Conservation (phyloP, 768 basidiomycete species). For the Rhizopogon roseolus region DNA sequence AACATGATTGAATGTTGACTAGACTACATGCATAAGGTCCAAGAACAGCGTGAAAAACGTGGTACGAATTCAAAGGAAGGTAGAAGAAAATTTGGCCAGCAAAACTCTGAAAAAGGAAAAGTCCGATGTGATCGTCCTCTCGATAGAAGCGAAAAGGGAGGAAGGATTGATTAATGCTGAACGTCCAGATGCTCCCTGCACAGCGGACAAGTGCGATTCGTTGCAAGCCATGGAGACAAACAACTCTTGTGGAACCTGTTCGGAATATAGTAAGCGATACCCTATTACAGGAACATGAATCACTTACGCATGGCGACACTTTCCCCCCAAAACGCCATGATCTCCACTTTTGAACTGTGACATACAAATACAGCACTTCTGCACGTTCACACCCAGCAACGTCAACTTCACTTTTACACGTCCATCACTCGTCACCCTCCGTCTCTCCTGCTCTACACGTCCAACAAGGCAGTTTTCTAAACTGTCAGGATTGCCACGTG, state of each 20-base stretch:
- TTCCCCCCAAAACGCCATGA: conserved; percentile 47
- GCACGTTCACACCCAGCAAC: conserved; percentile 57
- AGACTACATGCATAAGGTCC: not conserved
- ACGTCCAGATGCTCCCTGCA: conserved; percentile 47
- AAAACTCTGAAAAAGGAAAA: not conserved
- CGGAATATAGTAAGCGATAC: conserved; percentile 6
- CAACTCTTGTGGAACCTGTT: conserved; percentile 58
- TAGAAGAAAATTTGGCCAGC: not conserved
- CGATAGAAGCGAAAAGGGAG: not conserved
- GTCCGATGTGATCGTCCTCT: not conserved
- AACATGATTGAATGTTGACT: not conserved
- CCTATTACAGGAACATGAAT: not conserved
- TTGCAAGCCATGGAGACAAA: conserved; percentile 56
- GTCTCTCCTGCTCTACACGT: conserved; percentile 51
- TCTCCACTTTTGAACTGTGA: conserved; percentile 63
- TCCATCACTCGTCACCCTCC: conserved; percentile 57
- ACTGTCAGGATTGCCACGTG: conserved; percentile 14
- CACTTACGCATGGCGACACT: conserved; percentile 55
- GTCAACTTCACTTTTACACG: conserved; percentile 68
- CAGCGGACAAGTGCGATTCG: conserved; percentile 59
- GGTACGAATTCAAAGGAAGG: conserved; percentile 1
- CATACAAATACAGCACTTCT: conserved; percentile 72
- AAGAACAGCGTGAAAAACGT: not conserved
- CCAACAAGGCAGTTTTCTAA: conserved; percentile 28
- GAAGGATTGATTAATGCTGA: conserved; percentile 13